These are phyloP conservation scores for Agapanthus africanus DNA, from an alignment of 106 monocot species.

Conservation along the genomic window DNA sequence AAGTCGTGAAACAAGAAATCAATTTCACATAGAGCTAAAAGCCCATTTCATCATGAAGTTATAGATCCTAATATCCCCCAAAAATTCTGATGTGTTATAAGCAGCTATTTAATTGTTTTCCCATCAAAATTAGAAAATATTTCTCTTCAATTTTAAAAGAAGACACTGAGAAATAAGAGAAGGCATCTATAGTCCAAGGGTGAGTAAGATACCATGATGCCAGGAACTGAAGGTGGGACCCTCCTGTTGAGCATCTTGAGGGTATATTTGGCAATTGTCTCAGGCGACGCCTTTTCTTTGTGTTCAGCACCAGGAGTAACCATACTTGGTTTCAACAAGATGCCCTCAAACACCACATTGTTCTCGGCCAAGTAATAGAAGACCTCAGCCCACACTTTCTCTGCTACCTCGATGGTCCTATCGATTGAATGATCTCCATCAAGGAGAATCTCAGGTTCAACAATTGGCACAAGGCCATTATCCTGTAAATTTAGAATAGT, in stretches of 20 bases:
- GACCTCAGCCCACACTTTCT: constrained; percentile 86
- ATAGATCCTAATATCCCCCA: not conserved
- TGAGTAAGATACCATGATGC: constrained; percentile 68
- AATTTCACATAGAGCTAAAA: too few species aligned
- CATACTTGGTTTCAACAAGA: constrained; percentile 92
- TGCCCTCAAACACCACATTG: constrained; percentile 80
- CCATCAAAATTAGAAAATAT: not conserved
- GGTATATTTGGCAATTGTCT: constrained; percentile 64
- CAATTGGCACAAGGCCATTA: constrained; percentile 91
- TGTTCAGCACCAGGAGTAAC: constrained; percentile 94
- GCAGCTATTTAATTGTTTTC: not conserved
- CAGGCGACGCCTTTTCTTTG: constrained; percentile 82
- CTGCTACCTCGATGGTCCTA: constrained; percentile 82
- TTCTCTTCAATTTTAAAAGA: not conserved
- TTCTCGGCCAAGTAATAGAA: constrained; percentile 87
- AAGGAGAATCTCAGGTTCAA: constrained; percentile 93
- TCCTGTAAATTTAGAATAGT: constrained; percentile 35
- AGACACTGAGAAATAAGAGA: not conserved
- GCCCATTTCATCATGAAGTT: too few species aligned
- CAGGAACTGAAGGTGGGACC: constrained; percentile 87
- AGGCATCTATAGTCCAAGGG: not conserved
- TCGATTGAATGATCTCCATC: constrained; percentile 87
- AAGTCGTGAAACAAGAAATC: too few species aligned
- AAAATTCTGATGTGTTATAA: not conserved
- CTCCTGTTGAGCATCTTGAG: constrained; percentile 71